Conservation (phyloP, 129 eudicot species). For the Mikania micrantha region DNA sequence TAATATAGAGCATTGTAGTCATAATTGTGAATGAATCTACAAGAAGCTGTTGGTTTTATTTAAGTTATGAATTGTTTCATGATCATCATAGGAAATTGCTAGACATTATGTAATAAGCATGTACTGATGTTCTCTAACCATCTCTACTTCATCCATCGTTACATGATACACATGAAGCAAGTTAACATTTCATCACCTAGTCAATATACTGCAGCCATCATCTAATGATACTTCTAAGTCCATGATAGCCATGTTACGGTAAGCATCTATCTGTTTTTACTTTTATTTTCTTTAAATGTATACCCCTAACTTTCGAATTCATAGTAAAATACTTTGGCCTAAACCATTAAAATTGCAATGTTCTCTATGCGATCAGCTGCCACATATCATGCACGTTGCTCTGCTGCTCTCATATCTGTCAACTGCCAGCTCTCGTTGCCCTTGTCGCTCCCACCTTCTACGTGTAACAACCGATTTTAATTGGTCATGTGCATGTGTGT, state of each 20-base stretch:
- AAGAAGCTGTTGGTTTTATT: background rate
- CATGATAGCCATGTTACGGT: conserved; percentile 81
- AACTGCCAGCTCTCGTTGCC: no score
- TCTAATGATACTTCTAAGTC: conserved; percentile 87
- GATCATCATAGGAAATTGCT: conserved; percentile 72
- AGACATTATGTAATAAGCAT: conserved; percentile 76
- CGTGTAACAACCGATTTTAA: no score
- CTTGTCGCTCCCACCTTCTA: no score
- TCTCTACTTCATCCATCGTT: background rate
- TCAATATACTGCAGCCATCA: conserved; percentile 62
- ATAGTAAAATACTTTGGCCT: background rate
- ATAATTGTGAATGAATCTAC: background rate
- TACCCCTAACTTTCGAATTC: background rate
- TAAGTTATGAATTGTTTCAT: background rate
- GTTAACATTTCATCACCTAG: background rate
- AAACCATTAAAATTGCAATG: background rate
- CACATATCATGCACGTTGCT: no score
- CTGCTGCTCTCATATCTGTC: no score
- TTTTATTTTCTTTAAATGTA: background rate
- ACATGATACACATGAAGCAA: conserved; percentile 3
- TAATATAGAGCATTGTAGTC: background rate
- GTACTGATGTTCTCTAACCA: conserved; percentile 60
- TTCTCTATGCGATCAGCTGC: no score
- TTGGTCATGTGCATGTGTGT: no score
- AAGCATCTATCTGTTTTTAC: conserved; percentile 3